Conservation (phyloP, 2,329 filamentous ascomycete species). For the Fonsecaea monophora region DNA sequence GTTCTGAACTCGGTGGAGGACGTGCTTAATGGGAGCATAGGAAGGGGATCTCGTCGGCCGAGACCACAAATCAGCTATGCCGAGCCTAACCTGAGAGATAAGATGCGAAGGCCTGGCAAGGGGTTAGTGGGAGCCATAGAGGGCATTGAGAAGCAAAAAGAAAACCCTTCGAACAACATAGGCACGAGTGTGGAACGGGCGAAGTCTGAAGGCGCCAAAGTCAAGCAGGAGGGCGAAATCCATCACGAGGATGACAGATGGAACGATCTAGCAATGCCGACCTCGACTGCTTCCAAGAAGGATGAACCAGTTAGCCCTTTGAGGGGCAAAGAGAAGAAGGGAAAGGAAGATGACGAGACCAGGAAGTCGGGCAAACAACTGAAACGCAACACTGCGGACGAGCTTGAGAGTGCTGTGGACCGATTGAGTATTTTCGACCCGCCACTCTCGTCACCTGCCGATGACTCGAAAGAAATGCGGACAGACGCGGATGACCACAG, state of each 20-base stretch:
- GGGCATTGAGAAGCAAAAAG: constrained; percentile 55
- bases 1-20: constrained; percentile 40
- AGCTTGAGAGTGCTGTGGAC: constrained; percentile 34
- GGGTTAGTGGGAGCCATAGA: constrained; percentile 76
- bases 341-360: constrained; percentile 17
- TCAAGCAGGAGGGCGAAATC: constrained; percentile 29
- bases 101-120: constrained; percentile 82
- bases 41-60: constrained; percentile 70
- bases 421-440: constrained; percentile 39
- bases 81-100: constrained; percentile 79
- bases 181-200: constrained; percentile 31
- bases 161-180: constrained; percentile 43
- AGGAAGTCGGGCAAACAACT: constrained; percentile 31
- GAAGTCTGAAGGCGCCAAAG: constrained; percentile 29
- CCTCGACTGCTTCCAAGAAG: constrained; percentile 17
- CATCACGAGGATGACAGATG: constrained; percentile 23
- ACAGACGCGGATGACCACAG: background rate
- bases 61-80: constrained; percentile 77
- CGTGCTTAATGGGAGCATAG: constrained; percentile 53
- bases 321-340: constrained; percentile 42
- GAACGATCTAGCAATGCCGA: constrained; percentile 24
- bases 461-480: constrained; percentile 16
- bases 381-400: constrained; percentile 16
- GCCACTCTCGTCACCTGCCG: constrained; percentile 33
- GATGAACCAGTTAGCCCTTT: constrained; percentile 38